Conservation (phyloP, 305 asterid species). For the Andrographis paniculata region DNA sequence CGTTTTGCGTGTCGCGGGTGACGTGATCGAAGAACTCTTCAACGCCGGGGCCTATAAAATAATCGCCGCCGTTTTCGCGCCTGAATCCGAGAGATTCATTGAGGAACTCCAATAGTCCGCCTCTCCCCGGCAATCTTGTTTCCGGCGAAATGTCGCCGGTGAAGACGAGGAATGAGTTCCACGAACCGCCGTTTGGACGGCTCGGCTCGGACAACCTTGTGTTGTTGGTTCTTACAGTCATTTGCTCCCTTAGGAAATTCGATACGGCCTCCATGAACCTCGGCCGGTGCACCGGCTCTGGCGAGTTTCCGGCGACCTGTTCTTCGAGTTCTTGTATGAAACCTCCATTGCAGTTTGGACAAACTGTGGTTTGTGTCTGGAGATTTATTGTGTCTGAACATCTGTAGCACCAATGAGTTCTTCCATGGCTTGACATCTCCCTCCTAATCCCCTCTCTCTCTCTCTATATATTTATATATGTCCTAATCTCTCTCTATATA, state of each 20-base stretch:
- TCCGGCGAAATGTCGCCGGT: constrained; percentile 71
- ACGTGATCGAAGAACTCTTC: constrained; percentile 33
- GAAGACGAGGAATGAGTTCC: constrained; percentile 70
- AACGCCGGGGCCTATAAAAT: constrained; percentile 73
- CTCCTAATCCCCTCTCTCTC: too few relatives aligned
- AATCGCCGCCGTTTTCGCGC: constrained; percentile 65
- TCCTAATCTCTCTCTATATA: neutral
- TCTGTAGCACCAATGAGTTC: constrained; percentile 75
- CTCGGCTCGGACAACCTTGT: constrained; percentile 11
- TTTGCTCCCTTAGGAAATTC: constrained; percentile 55
- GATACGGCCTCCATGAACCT: constrained; percentile 62
- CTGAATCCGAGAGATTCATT: constrained; percentile 71
- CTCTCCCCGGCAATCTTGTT: constrained; percentile 55
- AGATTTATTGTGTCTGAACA: constrained; percentile 62
- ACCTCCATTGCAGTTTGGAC: constrained; percentile 56
- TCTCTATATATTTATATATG: constrained; percentile 7
- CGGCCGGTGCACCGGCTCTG: constrained; percentile 35
- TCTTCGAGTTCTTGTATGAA: constrained; percentile 70
- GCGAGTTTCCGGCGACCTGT: constrained; percentile 13
- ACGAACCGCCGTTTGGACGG: constrained; percentile 21
- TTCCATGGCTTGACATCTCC: constrained; percentile 50
- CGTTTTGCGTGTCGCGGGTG: constrained; percentile 27
- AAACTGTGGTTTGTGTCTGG: constrained; percentile 24
- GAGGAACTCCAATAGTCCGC: constrained; percentile 53
- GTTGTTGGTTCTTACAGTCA: constrained; percentile 24